Evolutionary conservation across 768 basidiomycete genomes (phyloP).

Genomic region (Botryobasidium botryosum): DNA sequence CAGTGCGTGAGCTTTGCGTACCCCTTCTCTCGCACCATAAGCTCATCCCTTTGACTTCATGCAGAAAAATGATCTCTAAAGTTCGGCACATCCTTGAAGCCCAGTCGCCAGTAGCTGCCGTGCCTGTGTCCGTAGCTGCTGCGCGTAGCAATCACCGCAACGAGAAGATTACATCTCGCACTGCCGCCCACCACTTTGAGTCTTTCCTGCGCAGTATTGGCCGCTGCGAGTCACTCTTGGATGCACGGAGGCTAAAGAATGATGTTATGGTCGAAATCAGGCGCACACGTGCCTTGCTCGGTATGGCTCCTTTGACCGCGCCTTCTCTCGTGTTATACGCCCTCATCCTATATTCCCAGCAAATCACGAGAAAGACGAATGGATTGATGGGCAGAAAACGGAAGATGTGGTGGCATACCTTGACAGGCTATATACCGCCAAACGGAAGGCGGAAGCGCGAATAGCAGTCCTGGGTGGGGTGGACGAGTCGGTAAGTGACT

Average conservation of each 20-base stretch:
- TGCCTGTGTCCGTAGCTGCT: conserved; percentile 2
- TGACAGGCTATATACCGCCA: conserved; percentile 77
- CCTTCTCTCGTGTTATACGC: background rate
- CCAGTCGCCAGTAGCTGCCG: conserved; percentile 35
- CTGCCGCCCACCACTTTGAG: conserved; percentile 72
- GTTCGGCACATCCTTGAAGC: conserved; percentile 72
- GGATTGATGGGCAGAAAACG: conserved; percentile 73
- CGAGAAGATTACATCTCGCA: conserved; percentile 67
- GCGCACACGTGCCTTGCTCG: conserved; percentile 53
- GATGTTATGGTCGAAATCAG: conserved; percentile 88
- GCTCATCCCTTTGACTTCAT: background rate
- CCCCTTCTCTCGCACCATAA: background rate
- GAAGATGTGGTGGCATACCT: conserved; percentile 78
- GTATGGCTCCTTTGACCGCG: conserved; percentile 24
- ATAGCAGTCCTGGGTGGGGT: conserved; percentile 65
- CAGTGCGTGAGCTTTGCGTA: conserved; percentile 27
- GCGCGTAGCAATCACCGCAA: conserved; percentile 23
- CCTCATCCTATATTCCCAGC: conserved; percentile 25
- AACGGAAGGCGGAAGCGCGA: conserved; percentile 69
- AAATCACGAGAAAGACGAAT: conserved; percentile 73
- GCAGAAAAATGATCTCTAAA: conserved; percentile 70
- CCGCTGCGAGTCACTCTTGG: conserved; percentile 64
- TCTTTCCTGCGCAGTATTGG: conserved; percentile 77
- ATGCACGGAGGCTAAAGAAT: conserved; percentile 79
- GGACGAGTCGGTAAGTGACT: conserved; percentile 41